These are phyloP conservation scores for Voacanga thouarsii DNA, from an alignment of 257 asterid species.

Conservation along the genomic window DNA sequence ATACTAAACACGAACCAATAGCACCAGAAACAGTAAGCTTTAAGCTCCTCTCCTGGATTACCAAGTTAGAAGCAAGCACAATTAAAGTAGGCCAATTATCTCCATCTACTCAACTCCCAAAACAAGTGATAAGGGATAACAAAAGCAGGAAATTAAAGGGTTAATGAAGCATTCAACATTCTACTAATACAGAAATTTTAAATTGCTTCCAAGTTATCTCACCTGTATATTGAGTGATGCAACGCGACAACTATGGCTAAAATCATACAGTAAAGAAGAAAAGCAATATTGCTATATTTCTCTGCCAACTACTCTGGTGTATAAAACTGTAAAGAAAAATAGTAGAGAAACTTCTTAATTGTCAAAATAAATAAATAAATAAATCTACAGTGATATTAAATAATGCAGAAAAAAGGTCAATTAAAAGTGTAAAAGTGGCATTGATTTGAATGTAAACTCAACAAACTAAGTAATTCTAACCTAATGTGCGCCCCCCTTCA, in stretches of 20 bases:
- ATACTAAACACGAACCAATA: constrained; percentile 88
- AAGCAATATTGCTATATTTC: constrained; percentile 75
- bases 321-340: constrained; percentile 53
- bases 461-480: background rate
- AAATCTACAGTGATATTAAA: background rate
- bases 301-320: constrained; percentile 93
- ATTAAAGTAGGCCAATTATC: background rate
- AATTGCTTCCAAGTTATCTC: constrained; percentile 18
- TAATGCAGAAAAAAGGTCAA: background rate
- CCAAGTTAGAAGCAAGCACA: background rate
- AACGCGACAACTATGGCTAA: constrained; percentile 61
- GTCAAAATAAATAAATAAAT: constrained; percentile 8
- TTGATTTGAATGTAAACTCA: background rate
- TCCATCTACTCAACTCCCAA: background rate
- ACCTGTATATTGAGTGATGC: constrained; percentile 70
- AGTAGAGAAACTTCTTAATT: background rate
- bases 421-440: background rate
- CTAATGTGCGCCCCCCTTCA: background rate
- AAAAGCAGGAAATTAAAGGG: background rate
- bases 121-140: background rate
- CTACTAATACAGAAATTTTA: constrained; percentile 5
- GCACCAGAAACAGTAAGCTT: constrained; percentile 93
- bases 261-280: constrained; percentile 79
- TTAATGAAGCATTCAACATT: constrained; percentile 14
- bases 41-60: constrained; percentile 62